Base-by-base conservation (phyloP, 2,329 filamentous ascomycete species). In the Curvularia lunata region DNA sequence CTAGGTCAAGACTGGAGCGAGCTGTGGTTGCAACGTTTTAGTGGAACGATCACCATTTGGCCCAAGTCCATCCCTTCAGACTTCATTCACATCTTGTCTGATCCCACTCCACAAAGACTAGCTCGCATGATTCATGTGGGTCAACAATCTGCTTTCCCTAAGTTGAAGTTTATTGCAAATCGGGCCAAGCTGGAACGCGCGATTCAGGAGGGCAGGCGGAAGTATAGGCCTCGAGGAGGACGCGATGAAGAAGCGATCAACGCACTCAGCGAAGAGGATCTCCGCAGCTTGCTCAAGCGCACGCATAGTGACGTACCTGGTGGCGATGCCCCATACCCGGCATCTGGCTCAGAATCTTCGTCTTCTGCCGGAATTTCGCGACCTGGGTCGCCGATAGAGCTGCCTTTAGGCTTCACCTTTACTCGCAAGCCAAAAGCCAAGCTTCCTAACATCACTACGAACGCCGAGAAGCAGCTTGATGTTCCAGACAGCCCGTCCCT, bases 1-100 rank as follows among this genome's bases (percentile, higher is more conserved):
- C 78, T 98, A 21, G 94, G 93, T 2, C 94, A 98, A 76, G 95
- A 99, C 75, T 99, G 95, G 95, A 93, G 89, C 57, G 91, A 97
- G 77, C 87, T 99, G 21, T 99, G 94, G 91, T 84, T 99, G 47
- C 95, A 99, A 75, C 87, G 92, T 57, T 99, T 99, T 76, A 90
- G 89, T 62, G 95, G 95, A 27, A 98, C 92, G 9, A 90, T 98
- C 62, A 99, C 95, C 12, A 93, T 99, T 71, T 98, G 94, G 93
- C 95, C 95, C 7, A 92, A 92, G 75, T 89, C 88, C 12, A 80
- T 88, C 3, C 79, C 86, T 1, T 89, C 87, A 1, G 95, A 99
- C 78, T 96, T 97, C 74, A 87, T 84, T 73, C 86, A 91, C 67
- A 96, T 99, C 60, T 83, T 99, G 1, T 87, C 88, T 0, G 95